Conservation (phyloP, 2,329 filamentous ascomycete genomes). For the Tympanopsis confertula region DNA sequence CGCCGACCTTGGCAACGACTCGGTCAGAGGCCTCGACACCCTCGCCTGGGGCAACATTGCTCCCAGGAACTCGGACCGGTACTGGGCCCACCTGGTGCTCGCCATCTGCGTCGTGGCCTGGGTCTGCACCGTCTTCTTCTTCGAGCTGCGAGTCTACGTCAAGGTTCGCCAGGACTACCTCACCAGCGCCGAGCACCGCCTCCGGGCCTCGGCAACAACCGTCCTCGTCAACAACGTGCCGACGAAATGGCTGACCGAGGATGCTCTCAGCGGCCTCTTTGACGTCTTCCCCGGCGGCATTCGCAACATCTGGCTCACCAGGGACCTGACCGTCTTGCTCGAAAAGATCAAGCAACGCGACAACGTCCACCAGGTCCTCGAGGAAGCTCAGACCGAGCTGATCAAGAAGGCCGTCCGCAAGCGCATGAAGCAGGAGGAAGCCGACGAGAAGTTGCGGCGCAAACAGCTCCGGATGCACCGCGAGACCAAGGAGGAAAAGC, state of each 20-base stretch:
- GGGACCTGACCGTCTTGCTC: constrained; percentile 71
- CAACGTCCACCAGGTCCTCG: constrained; percentile 58
- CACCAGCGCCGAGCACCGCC: constrained; percentile 85
- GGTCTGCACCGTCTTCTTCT: constrained; percentile 78
- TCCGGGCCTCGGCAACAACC: constrained; percentile 87
- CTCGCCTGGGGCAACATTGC: constrained; percentile 82
- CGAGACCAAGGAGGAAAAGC: constrained; percentile 38
- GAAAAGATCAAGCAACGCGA: constrained; percentile 74
- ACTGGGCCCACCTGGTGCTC: constrained; percentile 75
- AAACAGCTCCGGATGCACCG: constrained; percentile 34
- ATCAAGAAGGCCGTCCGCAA: constrained; percentile 70
- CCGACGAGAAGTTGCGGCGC: constrained; percentile 53
- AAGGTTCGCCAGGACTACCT: constrained; percentile 89
- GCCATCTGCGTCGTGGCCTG: constrained; percentile 69
- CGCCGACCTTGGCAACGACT: constrained; percentile 9
- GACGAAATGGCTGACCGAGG: constrained; percentile 74
- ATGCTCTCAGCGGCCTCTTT: constrained; percentile 73
- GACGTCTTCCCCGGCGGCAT: constrained; percentile 95
- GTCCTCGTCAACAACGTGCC: constrained; percentile 88
- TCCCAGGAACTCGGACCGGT: constrained; percentile 50
- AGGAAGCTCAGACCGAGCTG: constrained; percentile 73
- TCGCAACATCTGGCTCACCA: constrained; percentile 91
- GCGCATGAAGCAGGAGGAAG: constrained; percentile 56
- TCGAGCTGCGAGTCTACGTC: constrained; percentile 77
- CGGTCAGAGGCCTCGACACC: constrained; percentile 61